A percentile compares a stretch with the other conserved stretches of the same genome.
Evolutionary conservation across 768 basidiomycete genomes (phyloP).

Genomic region (Wakefieldia striispora): DNA sequence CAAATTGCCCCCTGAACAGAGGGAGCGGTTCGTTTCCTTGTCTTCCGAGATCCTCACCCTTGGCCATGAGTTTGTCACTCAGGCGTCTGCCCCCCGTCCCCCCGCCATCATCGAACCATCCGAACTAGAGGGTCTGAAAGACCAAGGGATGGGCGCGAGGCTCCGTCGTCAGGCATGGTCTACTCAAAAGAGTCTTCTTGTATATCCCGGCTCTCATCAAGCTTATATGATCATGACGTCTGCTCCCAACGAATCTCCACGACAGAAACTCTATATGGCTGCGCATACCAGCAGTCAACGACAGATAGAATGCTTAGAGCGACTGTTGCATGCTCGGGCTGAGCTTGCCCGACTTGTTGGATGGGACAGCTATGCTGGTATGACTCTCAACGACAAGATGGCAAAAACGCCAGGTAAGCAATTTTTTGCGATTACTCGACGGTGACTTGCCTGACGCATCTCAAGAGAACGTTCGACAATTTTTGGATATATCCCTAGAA

Average conservation of each 20-base stretch:
- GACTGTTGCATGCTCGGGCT: slow-evolving; percentile 70
- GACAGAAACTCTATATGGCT: slow-evolving; percentile 80
- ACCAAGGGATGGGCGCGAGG: slow-evolving; percentile 72
- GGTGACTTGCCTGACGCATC: slow-evolving; percentile 3
- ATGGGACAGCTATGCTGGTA: slow-evolving; percentile 79
- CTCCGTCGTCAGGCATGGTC: slow-evolving; percentile 74
- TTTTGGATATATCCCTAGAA: slow-evolving; percentile 76
- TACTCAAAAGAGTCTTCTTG: slow-evolving; percentile 69
- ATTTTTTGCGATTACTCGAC: neutral
- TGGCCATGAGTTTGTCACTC: slow-evolving; percentile 81
- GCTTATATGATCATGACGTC: slow-evolving; percentile 93
- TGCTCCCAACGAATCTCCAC: slow-evolving; percentile 79
- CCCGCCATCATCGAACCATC: slow-evolving; percentile 67
- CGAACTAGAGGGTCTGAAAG: slow-evolving; percentile 71
- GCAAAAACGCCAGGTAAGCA: slow-evolving; percentile 82
- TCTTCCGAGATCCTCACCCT: slow-evolving; percentile 88
- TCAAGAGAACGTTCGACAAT: slow-evolving; percentile 81
- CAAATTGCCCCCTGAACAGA: slow-evolving; percentile 72
- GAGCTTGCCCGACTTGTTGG: slow-evolving; percentile 85
- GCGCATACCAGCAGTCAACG: slow-evolving; percentile 71
- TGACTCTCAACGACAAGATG: slow-evolving; percentile 94
- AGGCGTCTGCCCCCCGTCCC: slow-evolving; percentile 58
- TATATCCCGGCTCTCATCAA: slow-evolving; percentile 85
- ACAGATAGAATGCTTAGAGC: slow-evolving; percentile 76
- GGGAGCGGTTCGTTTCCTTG: slow-evolving; percentile 81